These are phyloP conservation scores for Claviceps lovelessii DNA, from an alignment of 2,329 filamentous ascomycete species.

Conservation along the genomic window DNA sequence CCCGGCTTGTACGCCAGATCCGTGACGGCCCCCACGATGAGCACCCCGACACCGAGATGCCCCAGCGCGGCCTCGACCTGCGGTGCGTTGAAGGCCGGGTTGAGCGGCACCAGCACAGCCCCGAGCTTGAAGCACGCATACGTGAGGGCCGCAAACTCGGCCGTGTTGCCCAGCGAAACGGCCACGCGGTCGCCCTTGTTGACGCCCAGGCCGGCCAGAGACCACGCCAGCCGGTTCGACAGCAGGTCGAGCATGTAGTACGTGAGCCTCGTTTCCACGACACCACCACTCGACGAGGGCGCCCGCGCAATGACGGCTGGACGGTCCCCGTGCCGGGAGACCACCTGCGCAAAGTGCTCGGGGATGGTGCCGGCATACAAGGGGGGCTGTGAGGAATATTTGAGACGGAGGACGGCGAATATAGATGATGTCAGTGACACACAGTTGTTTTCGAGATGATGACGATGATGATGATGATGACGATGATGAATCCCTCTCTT, in stretches of 20 bases:
- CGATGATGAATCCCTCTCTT: no score
- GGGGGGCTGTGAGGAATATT: constrained; percentile 36
- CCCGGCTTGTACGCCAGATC: constrained; percentile 57
- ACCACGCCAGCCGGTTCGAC: constrained; percentile 62
- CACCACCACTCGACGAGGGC: constrained; percentile 22
- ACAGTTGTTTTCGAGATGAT: no score
- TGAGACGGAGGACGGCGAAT: not conserved
- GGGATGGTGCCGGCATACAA: constrained; percentile 56
- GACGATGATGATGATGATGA: no score
- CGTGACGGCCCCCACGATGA: constrained; percentile 78
- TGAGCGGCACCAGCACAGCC: constrained; percentile 85
- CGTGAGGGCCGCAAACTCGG: constrained; percentile 70
- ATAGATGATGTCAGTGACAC: not conserved
- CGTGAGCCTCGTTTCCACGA: constrained; percentile 47
- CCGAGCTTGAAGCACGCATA: constrained; percentile 91
- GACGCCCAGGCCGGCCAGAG: constrained; percentile 56
- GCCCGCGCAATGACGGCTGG: constrained; percentile 41
- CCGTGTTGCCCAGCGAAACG: constrained; percentile 70
- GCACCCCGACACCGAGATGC: constrained; percentile 57
- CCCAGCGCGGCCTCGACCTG: constrained; percentile 68
- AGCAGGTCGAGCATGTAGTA: constrained; percentile 61
- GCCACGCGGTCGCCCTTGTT: constrained; percentile 73
- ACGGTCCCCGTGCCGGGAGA: constrained; percentile 48
- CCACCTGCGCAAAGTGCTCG: constrained; percentile 54
- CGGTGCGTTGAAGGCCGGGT: constrained; percentile 69